Evolutionary conservation across 2,329 filamentous ascomycete species (phyloP).

Genomic region (Biscogniauxia sp.): DNA sequence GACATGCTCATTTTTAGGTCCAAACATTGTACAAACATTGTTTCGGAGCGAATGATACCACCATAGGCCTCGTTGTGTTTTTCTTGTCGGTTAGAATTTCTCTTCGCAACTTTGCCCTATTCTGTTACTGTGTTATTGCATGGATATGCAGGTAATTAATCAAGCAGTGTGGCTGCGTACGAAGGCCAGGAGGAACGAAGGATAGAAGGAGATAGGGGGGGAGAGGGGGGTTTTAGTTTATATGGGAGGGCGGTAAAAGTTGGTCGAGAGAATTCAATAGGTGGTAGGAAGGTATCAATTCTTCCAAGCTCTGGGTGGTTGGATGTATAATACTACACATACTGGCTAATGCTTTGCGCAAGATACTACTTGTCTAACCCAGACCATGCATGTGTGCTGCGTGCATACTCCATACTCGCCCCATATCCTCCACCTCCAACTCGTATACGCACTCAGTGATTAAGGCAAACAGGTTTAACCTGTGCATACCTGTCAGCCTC

Average conservation of each 20-base stretch:
- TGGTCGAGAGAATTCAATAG: background rate
- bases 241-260: background rate
- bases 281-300: background rate
- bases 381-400: background rate
- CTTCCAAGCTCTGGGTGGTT: background rate
- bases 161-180: too few relatives aligned
- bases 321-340: background rate
- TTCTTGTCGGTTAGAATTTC: conserved; percentile 5
- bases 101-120: background rate
- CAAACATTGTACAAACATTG: conserved; percentile 22
- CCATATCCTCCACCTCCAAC: background rate
- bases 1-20: conserved; percentile 19
- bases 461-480: background rate
- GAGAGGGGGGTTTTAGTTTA: too few relatives aligned
- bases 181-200: too few relatives aligned
- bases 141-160: too few relatives aligned
- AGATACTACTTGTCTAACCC: background rate
- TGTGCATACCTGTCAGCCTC: background rate
- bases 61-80: conserved; percentile 19
- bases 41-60: conserved; percentile 32
- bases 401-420: too few relatives aligned
- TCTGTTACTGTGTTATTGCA: background rate
- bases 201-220: too few relatives aligned
- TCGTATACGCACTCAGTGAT: background rate
- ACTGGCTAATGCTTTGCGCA: too few relatives aligned